Percentiles rank a stretch among this genome's conserved stretches.
Conservation (phyloP, 2,329 filamentous ascomycete genomes). For the Arthrobotrys megalospora region DNA sequence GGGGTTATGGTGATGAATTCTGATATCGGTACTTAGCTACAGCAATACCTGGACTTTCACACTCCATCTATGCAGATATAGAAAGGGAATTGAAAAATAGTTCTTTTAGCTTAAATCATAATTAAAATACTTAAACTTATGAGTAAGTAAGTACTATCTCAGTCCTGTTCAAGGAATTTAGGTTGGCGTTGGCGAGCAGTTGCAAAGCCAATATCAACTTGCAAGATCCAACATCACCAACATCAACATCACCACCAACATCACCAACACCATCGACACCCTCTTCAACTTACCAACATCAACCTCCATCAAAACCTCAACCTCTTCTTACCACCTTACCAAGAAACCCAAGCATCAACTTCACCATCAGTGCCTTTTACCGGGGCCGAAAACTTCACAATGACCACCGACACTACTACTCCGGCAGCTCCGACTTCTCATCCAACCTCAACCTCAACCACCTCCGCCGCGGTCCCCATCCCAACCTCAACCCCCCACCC, state of each 20-base stretch:
- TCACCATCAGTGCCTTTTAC: not conserved
- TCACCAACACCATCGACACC: slow-evolving; percentile 18
- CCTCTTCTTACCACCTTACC: not conserved
- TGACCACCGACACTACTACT: slow-evolving; percentile 34
- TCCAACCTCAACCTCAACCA: slow-evolving; percentile 18
- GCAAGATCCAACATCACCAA: slow-evolving; percentile 14
- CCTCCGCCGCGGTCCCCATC: slow-evolving; percentile 48
- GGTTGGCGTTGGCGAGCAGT: too few species aligned
- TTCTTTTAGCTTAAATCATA: too few species aligned
- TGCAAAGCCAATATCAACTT: slow-evolving; percentile 7
- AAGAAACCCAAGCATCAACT: not conserved
- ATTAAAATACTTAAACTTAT: too few species aligned
- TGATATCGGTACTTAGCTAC: too few species aligned
- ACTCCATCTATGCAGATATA: too few species aligned
- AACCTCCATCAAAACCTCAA: not conserved
- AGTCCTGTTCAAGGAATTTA: too few species aligned
- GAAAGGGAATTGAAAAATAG: too few species aligned
- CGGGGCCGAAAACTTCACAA: slow-evolving; percentile 18
- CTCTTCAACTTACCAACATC: not conserved
- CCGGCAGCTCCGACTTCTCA: slow-evolving; percentile 26
- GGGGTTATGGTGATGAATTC: too few species aligned
- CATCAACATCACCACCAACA: slow-evolving; percentile 29
- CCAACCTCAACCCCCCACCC: slow-evolving; percentile 33
- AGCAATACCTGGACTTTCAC: too few species aligned
- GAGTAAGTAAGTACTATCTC: too few species aligned